Conservation (phyloP, 352 stramenopile genomes). For the Globisporangium ultimum region DNA sequence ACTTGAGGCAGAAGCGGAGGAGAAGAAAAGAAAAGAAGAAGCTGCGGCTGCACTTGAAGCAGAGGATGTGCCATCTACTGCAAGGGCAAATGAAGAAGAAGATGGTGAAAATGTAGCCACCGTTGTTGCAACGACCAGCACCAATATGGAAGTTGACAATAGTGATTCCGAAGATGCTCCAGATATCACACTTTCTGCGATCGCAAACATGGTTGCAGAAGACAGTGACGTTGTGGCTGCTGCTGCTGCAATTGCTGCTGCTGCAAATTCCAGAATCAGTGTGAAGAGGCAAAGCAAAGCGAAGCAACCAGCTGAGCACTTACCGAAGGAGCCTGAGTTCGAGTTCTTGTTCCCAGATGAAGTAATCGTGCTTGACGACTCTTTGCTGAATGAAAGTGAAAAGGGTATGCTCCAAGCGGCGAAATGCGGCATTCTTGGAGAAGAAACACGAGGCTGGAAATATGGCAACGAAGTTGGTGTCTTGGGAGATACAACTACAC, state of each 20-base stretch:
- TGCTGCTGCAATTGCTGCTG: constrained; percentile 44
- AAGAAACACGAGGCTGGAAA: constrained; percentile 47
- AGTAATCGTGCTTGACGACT: constrained; percentile 55
- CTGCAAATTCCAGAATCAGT: constrained; percentile 30
- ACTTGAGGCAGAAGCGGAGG: constrained; percentile 46
- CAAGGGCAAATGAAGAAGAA: constrained; percentile 22
- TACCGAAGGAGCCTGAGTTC: constrained; percentile 32
- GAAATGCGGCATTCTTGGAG: constrained; percentile 64
- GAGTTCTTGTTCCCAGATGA: constrained; percentile 68
- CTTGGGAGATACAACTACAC: constrained; percentile 58
- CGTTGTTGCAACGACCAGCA: constrained; percentile 33
- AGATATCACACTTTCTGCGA: constrained; percentile 76
- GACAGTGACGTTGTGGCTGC: constrained; percentile 68
- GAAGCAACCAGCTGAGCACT: constrained; percentile 8
- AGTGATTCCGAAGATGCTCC: constrained; percentile 75
- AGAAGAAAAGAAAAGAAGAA: constrained; percentile 39
- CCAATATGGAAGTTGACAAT: constrained; percentile 82
- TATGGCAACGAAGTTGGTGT: constrained; percentile 77
- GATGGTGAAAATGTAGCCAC: constrained; percentile 19
- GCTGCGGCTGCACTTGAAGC: constrained; percentile 24
- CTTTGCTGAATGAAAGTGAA: constrained; percentile 52
- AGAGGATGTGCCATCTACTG: constrained; percentile 17
- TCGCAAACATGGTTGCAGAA: constrained; percentile 85
- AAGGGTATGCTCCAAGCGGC: constrained; percentile 57
- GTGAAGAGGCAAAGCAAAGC: constrained; percentile 36